Conservation (phyloP, 257 asterid species). For the Solanum arcanum region DNA sequence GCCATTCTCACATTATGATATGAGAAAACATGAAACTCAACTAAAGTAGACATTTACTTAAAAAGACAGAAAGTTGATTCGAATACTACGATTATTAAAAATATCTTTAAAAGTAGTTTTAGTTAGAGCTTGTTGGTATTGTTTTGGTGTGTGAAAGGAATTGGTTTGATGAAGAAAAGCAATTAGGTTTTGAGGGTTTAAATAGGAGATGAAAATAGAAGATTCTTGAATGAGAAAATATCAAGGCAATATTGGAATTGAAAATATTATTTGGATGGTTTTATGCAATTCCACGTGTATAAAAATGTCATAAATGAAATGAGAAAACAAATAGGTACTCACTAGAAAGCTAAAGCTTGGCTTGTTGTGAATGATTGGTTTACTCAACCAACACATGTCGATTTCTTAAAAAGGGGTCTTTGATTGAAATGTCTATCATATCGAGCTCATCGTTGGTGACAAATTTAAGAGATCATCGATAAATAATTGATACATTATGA, state of each 20-base stretch:
- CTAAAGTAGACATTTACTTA: not conserved
- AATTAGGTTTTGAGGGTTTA: not conserved
- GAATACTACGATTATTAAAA: not conserved
- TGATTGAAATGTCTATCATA: not conserved
- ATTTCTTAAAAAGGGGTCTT: not conserved
- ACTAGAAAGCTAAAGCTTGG: not conserved
- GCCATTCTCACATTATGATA: constrained; percentile 10
- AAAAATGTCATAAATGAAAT: not conserved
- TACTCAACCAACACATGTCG: not conserved
- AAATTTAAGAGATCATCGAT: not conserved
- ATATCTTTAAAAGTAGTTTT: not conserved
- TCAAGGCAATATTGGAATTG: not conserved
- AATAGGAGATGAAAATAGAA: not conserved
- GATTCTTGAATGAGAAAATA: constrained; percentile 7
- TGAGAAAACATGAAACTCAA: not conserved
- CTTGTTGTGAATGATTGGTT: not conserved
- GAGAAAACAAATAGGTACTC: not conserved
- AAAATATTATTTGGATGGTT: not conserved
- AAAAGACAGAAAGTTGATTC: not conserved
- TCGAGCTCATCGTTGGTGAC: not conserved
- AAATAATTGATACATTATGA: not conserved
- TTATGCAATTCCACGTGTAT: constrained; percentile 14
- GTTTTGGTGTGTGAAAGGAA: not conserved
- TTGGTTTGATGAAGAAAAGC: not conserved
- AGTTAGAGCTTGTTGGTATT: not conserved